Evolutionary conservation across 2,329 filamentous ascomycete genomes (phyloP).

Genomic region (Exserohilum turcica): DNA sequence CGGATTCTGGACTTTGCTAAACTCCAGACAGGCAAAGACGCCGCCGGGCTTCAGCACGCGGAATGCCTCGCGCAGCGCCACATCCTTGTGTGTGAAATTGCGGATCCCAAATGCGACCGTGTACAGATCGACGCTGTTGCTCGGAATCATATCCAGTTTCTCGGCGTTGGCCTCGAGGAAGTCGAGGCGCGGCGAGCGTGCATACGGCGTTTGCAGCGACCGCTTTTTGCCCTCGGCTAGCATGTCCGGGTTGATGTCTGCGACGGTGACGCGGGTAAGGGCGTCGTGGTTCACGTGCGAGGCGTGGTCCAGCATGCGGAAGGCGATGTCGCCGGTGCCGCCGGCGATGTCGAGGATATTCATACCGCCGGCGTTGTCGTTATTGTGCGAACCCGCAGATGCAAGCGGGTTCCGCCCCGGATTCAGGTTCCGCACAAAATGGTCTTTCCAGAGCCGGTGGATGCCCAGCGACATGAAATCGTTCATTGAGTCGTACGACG

Average conservation of each 20-base stretch:
- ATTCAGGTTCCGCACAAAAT: conserved; percentile 91
- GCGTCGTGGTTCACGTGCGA: conserved; percentile 79
- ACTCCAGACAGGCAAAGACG: conserved; percentile 95
- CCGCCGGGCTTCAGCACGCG: conserved; percentile 92
- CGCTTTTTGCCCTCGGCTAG: conserved; percentile 84
- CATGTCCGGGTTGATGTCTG: conserved; percentile 97
- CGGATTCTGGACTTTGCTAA: conserved; percentile 80
- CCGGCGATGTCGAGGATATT: conserved; percentile 94
- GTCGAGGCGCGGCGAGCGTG: conserved; percentile 58
- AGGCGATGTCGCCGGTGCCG: conserved; percentile 96
- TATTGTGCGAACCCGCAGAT: conserved; percentile 2
- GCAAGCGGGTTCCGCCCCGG: conserved; percentile 69
- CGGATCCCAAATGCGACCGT: conserved; percentile 97
- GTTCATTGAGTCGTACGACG: conserved; percentile 97
- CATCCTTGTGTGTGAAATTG: conserved; percentile 92
- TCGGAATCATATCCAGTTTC: conserved; percentile 67
- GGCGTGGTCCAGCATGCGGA: conserved; percentile 90
- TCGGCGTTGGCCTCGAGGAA: conserved; percentile 95
- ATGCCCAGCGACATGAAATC: conserved; percentile 98
- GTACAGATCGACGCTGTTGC: conserved; percentile 85
- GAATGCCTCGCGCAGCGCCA: conserved; percentile 80
- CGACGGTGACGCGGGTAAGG: conserved; percentile 82
- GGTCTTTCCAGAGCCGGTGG: conserved; percentile 95
- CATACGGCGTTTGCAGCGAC: conserved; percentile 66
- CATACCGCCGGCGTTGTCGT: conserved; percentile 62